These are phyloP conservation scores for Bruguiera parviflora DNA, from an alignment of 345 rosid genomes.

Conservation along the genomic window DNA sequence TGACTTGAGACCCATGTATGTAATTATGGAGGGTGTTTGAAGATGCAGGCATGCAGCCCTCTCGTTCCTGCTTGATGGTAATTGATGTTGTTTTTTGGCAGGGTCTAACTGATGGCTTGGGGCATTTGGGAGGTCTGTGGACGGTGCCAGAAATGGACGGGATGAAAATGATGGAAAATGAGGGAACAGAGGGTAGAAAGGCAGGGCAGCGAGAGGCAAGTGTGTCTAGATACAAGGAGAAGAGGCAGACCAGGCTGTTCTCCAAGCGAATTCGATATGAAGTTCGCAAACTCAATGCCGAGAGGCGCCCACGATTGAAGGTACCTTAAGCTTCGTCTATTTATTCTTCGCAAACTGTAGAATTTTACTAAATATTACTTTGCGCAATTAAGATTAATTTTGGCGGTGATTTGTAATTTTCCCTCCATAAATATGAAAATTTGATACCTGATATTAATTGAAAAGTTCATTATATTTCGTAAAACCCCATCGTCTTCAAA, in stretches of 20 bases:
- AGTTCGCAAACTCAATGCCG: constrained; percentile 93
- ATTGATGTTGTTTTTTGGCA: constrained; percentile 23
- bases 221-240: constrained; percentile 85
- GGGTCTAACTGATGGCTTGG: constrained; percentile 33
- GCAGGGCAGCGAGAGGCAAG: constrained; percentile 77
- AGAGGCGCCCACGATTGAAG: constrained; percentile 91
- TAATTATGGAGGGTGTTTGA: background rate
- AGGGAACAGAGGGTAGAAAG: constrained; percentile 30
- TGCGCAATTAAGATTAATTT: too few species aligned
- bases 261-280: constrained; percentile 76
- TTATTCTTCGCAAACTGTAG: background rate
- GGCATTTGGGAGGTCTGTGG: constrained; percentile 39
- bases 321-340: constrained; percentile 17
- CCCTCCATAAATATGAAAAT: too few species aligned
- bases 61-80: background rate
- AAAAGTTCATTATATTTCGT: too few species aligned
- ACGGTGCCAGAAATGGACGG: constrained; percentile 54
- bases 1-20: background rate
- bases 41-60: too few species aligned
- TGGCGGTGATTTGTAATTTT: too few species aligned
- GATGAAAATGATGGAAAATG: constrained; percentile 11
- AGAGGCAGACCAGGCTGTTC: constrained; percentile 81
- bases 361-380: too few species aligned
- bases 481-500: too few species aligned
- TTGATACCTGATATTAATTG: too few species aligned